A percentile compares a stretch with the other conserved stretches of the same genome.
Conservation (phyloP, 805 yeast species). For the Suhomyces prunicola region DNA sequence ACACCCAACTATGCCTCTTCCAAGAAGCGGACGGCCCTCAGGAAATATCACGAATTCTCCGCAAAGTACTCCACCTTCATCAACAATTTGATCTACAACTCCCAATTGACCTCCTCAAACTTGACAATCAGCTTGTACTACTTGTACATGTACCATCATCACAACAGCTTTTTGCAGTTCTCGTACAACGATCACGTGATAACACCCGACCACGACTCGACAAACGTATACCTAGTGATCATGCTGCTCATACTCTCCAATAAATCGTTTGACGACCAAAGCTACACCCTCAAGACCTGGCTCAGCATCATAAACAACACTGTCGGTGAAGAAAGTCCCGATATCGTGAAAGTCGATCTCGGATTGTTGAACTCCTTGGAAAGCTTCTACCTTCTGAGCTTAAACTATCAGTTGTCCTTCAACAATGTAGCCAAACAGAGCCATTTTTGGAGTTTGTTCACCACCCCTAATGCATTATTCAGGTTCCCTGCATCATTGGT, state of each 20-base stretch:
- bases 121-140: constrained; percentile 24
- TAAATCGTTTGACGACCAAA: constrained; percentile 48
- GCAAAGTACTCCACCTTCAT: constrained; percentile 10
- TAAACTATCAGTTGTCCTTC: constrained; percentile 28
- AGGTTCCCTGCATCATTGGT: constrained; percentile 9
- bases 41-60: constrained; percentile 8
- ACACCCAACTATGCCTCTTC: neutral
- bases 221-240: constrained; percentile 21
- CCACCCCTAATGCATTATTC: constrained; percentile 1
- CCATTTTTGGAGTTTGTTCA: constrained; percentile 22
- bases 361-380: constrained; percentile 27
- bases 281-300: constrained; percentile 53
- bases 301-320: constrained; percentile 14
- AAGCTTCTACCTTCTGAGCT: constrained; percentile 21
- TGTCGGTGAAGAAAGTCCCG: constrained; percentile 2
- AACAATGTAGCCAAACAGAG: constrained; percentile 16
- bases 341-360: constrained; percentile 15
- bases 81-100: constrained; percentile 13
- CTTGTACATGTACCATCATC: constrained; percentile 18
- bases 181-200: neutral
- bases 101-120: constrained; percentile 22
- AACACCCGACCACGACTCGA: constrained; percentile 11
- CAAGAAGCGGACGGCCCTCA: constrained; percentile 1
- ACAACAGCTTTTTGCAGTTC: constrained; percentile 6
- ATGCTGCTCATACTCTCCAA: constrained; percentile 30